These are phyloP conservation scores for Sporisorium scitamineum DNA, from an alignment of 1,284 basidiomycete species.

Conservation along the genomic window DNA sequence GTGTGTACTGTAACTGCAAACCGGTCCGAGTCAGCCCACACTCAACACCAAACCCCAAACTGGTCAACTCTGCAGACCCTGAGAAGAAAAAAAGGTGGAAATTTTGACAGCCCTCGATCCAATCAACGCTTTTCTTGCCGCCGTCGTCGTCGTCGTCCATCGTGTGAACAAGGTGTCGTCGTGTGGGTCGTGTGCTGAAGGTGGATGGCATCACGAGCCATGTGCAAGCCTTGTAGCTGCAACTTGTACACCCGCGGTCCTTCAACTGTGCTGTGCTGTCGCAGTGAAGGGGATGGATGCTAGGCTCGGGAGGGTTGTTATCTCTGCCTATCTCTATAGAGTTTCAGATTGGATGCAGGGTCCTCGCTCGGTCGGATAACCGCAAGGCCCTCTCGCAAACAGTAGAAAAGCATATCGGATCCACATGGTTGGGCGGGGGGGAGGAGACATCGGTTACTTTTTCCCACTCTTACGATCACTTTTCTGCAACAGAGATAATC, in stretches of 20 bases:
- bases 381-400: background rate
- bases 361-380: background rate
- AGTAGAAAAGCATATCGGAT: background rate
- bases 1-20: background rate
- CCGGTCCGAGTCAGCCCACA: background rate
- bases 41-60: background rate
- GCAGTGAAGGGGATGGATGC: no score
- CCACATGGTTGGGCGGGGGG: background rate
- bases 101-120: background rate
- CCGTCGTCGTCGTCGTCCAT: no score
- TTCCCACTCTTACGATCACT: background rate
- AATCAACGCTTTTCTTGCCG: background rate
- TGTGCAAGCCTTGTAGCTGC: no score
- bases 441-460: background rate
- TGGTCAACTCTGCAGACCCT: no score
- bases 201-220: no score
- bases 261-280: no score
- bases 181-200: no score
- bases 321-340: background rate
- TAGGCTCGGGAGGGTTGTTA: background rate
- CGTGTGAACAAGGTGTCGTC: no score
- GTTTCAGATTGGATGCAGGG: slow-evolving; percentile 9
- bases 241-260: no score
- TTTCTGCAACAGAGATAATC: background rate
- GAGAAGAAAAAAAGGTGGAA: no score